phyloP scores from a whole-genome alignment of 2,329 filamentous ascomycete genomes.

The Aureobasidium subglaciale region DNA sequence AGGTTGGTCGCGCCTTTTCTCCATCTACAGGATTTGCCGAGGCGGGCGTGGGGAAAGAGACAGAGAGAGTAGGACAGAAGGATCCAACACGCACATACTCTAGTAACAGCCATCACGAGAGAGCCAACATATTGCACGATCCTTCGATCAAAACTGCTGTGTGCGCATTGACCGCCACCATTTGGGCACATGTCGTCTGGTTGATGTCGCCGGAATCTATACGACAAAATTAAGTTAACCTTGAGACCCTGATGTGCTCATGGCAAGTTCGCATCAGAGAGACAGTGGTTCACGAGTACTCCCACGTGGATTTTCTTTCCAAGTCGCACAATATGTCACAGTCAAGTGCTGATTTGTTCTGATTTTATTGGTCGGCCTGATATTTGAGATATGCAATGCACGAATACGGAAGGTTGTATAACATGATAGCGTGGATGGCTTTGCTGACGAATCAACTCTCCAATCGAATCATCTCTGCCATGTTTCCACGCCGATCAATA shows the following conservation, averaged over 20 bases:
- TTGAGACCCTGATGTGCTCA: background rate
- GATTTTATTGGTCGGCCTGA: background rate
- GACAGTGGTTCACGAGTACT: background rate
- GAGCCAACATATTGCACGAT: background rate
- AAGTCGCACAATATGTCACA: background rate
- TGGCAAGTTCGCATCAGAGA: background rate
- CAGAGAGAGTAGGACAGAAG: background rate
- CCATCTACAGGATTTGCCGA: background rate
- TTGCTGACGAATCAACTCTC: background rate
- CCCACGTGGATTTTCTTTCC: background rate
- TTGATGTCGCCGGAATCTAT: background rate
- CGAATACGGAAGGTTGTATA: background rate
- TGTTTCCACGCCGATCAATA: background rate
- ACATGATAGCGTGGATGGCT: background rate
- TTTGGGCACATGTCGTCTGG: background rate
- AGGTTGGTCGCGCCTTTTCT: background rate
- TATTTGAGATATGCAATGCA: background rate
- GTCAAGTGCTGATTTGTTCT: background rate
- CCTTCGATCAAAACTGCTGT: background rate
- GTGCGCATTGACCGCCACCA: background rate
- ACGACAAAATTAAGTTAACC: background rate
- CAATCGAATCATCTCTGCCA: background rate
- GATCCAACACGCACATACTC: background rate
- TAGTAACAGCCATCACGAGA: background rate
- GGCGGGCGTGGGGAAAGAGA: slow-evolving; percentile 5